Conservation (phyloP, 768 basidiomycete species). For the Cystobasidium tubakii region DNA sequence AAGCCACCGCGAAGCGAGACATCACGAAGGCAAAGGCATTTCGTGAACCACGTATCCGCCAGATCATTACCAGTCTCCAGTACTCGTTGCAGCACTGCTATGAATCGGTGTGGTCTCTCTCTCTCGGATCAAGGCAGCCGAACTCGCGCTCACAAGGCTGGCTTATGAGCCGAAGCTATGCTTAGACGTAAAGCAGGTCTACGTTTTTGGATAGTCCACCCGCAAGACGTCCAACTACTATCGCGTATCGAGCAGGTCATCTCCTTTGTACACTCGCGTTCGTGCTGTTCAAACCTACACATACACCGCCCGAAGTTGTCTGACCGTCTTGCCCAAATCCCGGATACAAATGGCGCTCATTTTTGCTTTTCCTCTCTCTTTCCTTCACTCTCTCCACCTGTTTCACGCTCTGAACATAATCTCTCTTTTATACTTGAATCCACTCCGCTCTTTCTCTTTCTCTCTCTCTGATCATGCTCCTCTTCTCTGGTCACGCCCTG, state of each 20-base stretch:
- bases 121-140: too few species aligned
- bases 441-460: too few species aligned
- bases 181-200: too few species aligned
- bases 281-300: background rate
- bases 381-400: background rate
- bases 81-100: too few species aligned
- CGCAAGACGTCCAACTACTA: too few species aligned
- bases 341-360: background rate
- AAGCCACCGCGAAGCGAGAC: background rate
- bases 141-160: too few species aligned
- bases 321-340: background rate
- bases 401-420: background rate
- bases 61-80: too few species aligned
- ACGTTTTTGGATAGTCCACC: too few species aligned
- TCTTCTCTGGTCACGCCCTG: background rate
- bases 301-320: background rate
- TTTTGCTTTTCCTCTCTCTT: background rate
- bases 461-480: background rate
- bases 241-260: too few species aligned
- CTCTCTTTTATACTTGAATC: too few species aligned
- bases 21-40: background rate
- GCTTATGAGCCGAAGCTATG: too few species aligned
- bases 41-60: background rate
- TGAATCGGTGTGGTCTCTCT: too few species aligned
- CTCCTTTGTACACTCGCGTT: background rate